Percentiles rank a stretch among this genome's conserved stretches.
These are phyloP conservation scores for Halteria grandinella DNA, from an alignment of 73 alveolate species.

Conservation along the genomic window DNA sequence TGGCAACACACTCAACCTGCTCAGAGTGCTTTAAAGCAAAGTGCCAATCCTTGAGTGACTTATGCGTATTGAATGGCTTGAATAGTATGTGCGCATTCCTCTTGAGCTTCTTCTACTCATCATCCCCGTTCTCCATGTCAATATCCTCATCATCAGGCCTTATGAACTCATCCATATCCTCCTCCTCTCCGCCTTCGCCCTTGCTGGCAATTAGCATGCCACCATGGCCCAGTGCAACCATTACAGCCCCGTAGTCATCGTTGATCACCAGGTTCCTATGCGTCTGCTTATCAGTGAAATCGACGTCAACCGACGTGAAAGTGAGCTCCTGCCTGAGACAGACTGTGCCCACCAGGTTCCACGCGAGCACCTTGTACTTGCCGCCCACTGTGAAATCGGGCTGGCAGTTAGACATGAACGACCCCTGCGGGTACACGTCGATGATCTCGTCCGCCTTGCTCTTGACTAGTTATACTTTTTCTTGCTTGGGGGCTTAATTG, in stretches of 20 bases:
- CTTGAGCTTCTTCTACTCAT: conserved; percentile 15
- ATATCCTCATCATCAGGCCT: conserved; percentile 47
- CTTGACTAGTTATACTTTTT: background rate
- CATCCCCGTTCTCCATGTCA: conserved; percentile 17
- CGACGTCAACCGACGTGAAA: conserved; percentile 57
- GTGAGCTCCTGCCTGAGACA: conserved; percentile 30
- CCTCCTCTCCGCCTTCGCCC: conserved; percentile 51
- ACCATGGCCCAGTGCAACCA: conserved; percentile 52
- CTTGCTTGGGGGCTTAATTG: background rate
- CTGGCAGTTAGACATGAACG: conserved; percentile 46
- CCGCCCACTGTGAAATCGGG: conserved; percentile 18
- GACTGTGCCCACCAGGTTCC: conserved; percentile 61
- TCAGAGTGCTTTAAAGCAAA: conserved; percentile 52
- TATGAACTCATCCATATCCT: too few relatives aligned
- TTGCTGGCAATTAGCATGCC: conserved; percentile 64
- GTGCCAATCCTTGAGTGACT: conserved; percentile 53
- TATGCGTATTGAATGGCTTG: conserved; percentile 37
- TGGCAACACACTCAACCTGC: conserved; percentile 51
- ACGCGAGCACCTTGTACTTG: conserved; percentile 36
- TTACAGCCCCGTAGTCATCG: conserved; percentile 42
- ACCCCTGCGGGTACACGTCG: conserved; percentile 53
- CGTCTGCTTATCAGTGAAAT: conserved; percentile 52
- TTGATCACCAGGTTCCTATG: conserved; percentile 53
- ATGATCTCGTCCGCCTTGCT: conserved; percentile 53
- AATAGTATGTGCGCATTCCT: conserved; percentile 13